Base-by-base conservation (phyloP, 257 asterid species). In the Dorcoceras hygrometricum region DNA sequence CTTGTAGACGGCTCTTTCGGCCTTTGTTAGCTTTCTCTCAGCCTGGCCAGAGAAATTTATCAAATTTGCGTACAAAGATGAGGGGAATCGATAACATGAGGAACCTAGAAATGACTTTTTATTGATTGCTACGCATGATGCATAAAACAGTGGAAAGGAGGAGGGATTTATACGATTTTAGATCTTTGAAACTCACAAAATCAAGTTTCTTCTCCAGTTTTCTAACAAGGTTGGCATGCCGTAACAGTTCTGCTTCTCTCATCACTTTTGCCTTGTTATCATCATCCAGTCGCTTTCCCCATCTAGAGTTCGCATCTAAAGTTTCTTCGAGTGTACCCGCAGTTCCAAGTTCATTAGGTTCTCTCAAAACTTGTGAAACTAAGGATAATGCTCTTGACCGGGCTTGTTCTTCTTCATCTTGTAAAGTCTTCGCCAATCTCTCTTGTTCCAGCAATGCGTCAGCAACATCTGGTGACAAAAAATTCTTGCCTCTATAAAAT, bases 371-470 rank as follows among this genome's bases (percentile, higher is more conserved):
- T 62, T 79, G 74, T 12, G 77, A 51, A 63, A 83, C 83, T 24
- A 73, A 81, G 27, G 80, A 29, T 36, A 88, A 81, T 48, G 93
- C 85, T 78, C 86, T 79, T 62, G 81, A 68, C 46, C 97, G 89
- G 54, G 96, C 96, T 68, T 75, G 84, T 76, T 94, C 99, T 85
- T 94, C 99, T 77, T 88, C 95, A 68, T 94, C 96, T 77, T 90
- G 97, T 64, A 88, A 78, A 68, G 84, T 8, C 60, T 80, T 94
- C 0, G 96, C 97, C 79, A 84, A 63, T 72, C 78, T 94, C 85
- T 90, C 99, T 59, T 90, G 87, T 72, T 94, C 99, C 74, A 94
- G 72, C 73, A 94, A 80, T 56, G 81, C 96, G 73, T 94, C 89
- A 6, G 99, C 84, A 66, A 94, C 95, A 24, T 88, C 96, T 0